Percentiles rank a stretch among this genome's conserved stretches.
These are phyloP conservation scores for Panicum hallii DNA, from an alignment of 202 grass and related monocot genomes.

Conservation along the genomic window DNA sequence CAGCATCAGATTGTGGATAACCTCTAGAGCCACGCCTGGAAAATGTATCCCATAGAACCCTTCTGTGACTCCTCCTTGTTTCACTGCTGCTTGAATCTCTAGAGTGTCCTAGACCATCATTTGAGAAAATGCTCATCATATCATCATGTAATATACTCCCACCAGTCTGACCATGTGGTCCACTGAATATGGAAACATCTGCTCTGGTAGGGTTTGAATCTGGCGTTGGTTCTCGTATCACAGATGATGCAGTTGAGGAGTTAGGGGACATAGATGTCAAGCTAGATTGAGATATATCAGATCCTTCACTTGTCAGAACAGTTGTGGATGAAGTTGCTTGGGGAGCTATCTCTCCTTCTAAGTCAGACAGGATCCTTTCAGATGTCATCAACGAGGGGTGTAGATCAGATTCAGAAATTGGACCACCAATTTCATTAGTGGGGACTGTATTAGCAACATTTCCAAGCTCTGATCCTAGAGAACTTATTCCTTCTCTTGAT, in stretches of 20 bases:
- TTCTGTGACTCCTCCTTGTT: conserved; percentile 72
- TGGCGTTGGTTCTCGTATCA: conserved; percentile 45
- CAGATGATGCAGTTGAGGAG: conserved; percentile 50
- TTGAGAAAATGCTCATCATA: conserved; percentile 69
- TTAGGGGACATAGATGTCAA: conserved; percentile 48
- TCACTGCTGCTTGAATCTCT: conserved; percentile 56
- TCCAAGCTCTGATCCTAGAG: conserved; percentile 33
- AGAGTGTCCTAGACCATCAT: conserved; percentile 40
- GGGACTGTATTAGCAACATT: conserved; percentile 34
- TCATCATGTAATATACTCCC: conserved; percentile 81
- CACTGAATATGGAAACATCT: conserved; percentile 52
- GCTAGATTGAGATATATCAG: conserved; percentile 56
- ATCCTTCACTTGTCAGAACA: conserved; percentile 61
- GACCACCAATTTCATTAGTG: conserved; percentile 42
- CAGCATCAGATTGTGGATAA: conserved; percentile 65
- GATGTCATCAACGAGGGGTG: conserved; percentile 34
- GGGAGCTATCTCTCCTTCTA: conserved; percentile 46
- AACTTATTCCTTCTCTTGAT: conserved; percentile 55
- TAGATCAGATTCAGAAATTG: conserved; percentile 42
- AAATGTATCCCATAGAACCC: conserved; percentile 84
- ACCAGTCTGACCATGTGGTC: conserved; percentile 49
- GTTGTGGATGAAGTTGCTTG: conserved; percentile 34
- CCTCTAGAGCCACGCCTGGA: conserved; percentile 76
- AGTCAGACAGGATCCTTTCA: conserved; percentile 48
- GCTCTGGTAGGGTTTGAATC: conserved; percentile 46